Evolutionary conservation across 208 protist genomes (phyloP).

Genomic region (Tritrichomonas foetus): DNA sequence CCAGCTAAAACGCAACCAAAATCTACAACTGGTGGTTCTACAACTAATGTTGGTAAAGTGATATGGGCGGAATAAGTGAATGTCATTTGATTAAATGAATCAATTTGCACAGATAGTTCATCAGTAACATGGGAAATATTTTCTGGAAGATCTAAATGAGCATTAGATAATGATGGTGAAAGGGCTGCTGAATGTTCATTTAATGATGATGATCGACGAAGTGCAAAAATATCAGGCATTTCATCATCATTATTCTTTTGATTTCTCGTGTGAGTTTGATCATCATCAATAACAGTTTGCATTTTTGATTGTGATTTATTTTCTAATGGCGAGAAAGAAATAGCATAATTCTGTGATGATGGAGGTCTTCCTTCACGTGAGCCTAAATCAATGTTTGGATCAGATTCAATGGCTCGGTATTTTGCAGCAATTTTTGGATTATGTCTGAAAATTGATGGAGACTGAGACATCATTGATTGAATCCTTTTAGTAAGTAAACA

Average conservation of each 20-base stretch:
- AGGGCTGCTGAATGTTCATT: not conserved
- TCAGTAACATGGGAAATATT: not conserved
- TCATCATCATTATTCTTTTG: not conserved
- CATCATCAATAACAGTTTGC: not conserved
- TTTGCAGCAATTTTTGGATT: too few species aligned
- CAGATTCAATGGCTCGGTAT: too few species aligned
- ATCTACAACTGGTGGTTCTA: not conserved
- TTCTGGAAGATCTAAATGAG: not conserved
- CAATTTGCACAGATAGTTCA: not conserved
- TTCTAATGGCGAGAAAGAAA: too few species aligned
- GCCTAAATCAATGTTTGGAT: too few species aligned
- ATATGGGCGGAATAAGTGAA: not conserved
- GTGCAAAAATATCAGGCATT: constrained; percentile 1
- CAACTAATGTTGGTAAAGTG: not conserved
- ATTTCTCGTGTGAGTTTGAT: not conserved
- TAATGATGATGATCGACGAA: not conserved
- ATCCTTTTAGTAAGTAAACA: not conserved
- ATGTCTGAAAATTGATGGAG: not conserved
- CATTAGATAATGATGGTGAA: too few species aligned
- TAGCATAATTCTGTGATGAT: not conserved
- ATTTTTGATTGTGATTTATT: too few species aligned
- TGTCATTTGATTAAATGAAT: not conserved
- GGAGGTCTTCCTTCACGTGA: not conserved
- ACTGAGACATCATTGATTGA: not conserved
- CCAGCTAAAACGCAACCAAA: not conserved